Evolutionary conservation across 441 rosid genomes (phyloP).

Genomic region (Euphorbia celastroides): DNA sequence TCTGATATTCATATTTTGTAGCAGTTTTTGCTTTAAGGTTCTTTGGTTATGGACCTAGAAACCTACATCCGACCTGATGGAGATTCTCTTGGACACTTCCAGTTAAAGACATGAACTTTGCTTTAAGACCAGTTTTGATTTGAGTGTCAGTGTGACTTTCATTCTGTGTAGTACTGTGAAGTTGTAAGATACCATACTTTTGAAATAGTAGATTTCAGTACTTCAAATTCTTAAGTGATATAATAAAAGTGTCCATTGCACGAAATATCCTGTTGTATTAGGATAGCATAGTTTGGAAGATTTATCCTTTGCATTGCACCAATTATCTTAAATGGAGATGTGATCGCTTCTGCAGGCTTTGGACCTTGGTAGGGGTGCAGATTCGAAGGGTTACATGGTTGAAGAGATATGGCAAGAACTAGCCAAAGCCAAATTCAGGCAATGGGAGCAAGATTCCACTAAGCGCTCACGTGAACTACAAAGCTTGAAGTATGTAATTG

Average conservation of each 20-base stretch:
- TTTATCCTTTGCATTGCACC: not conserved
- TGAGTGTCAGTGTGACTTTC: not conserved
- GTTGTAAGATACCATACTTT: not conserved
- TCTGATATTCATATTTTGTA: not conserved
- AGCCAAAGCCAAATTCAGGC: slow-evolving; percentile 72
- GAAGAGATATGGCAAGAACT: slow-evolving; percentile 94
- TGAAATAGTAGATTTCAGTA: not conserved
- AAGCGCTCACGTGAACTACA: slow-evolving; percentile 67
- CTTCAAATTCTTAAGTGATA: not conserved
- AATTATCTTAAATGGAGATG: not conserved
- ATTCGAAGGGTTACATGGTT: slow-evolving; percentile 59
- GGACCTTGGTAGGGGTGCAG: slow-evolving; percentile 76
- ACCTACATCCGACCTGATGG: not conserved
- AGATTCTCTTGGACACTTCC: not conserved
- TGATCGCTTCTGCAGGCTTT: slow-evolving; percentile 42
- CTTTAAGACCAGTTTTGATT: not conserved
- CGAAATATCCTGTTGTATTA: not conserved
- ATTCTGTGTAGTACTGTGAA: not conserved
- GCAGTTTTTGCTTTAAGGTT: not conserved
- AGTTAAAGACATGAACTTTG: not conserved
- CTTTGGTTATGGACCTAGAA: not conserved
- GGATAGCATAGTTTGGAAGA: not conserved
- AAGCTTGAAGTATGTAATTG: slow-evolving; percentile 75
- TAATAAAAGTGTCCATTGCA: not conserved
- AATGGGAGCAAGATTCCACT: slow-evolving; percentile 70